Evolutionary conservation across 2,329 filamentous ascomycete species (phyloP), one percentile per base, ranked within the genome.

Genomic region (Penicillium brevicompactum): DNA sequence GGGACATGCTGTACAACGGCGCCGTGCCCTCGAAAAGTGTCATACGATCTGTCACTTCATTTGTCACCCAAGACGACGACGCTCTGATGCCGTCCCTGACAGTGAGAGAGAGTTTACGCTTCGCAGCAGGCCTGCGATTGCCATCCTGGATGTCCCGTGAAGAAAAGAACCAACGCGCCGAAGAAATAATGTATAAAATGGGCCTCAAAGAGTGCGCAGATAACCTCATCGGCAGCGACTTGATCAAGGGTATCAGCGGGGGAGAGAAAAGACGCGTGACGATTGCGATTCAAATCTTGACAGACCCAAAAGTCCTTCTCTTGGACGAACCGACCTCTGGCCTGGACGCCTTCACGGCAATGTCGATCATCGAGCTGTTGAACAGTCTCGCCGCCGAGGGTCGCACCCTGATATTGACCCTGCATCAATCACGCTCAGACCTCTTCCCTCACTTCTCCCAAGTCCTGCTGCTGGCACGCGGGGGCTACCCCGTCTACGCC

Each of bases 291-390:
- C 89, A 92, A 62, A 86, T 92, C 6, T 78, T 92, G 10, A 92
- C 88, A 0, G 87, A 91, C 56, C 89, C 89, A 1, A 84, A 85
- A 1, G 82, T 92, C 2, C 74, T 92, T 1, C 77, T 92, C 0
- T 80, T 92, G 0, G 89, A 92, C 57, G 89, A 92, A 62, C 89
- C 90, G 0, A 88, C 89, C 0, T 90, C 86, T 3, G 89, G 90
- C 0, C 74, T 92, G 0, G 90, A 92, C 66, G 88, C 89, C 0
- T 92, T 92, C 63, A 92, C 89, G 0, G 89, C 89, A 1, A 85
- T 82, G 50, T 91, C 88, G 1, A 91, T 92, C 58, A 85, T 91
- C 72, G 87, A 90, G 57, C 87, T 92, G 2, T 79, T 92, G 1
- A 81, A 84, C 22, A 86, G 86, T 2, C 77, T 92, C 2, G 88